phyloP scores from a whole-genome alignment of 2,329 filamentous ascomycete species.

The Alternaria sp. region DNA sequence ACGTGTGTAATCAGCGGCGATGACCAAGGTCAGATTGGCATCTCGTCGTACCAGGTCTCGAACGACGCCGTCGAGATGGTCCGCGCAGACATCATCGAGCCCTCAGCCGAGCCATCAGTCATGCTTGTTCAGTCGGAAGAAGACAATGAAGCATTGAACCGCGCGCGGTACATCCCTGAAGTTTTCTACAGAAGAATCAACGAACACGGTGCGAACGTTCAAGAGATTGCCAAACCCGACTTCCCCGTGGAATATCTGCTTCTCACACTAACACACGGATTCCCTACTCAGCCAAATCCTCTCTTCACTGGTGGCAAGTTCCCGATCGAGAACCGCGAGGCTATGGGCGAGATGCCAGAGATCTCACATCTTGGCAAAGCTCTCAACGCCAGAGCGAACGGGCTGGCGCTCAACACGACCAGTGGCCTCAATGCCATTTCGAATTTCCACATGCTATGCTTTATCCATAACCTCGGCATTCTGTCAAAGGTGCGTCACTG shows the following conservation, averaged over 20 bases:
- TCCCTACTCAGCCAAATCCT: constrained; percentile 80
- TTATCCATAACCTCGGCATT: constrained; percentile 79
- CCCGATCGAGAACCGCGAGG: constrained; percentile 88
- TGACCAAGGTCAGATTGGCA: constrained; percentile 82
- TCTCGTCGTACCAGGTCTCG: constrained; percentile 92
- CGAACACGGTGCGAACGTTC: constrained; percentile 94
- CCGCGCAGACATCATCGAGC: constrained; percentile 89
- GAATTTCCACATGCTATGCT: constrained; percentile 94
- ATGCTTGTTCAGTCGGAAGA: constrained; percentile 96
- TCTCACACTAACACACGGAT: constrained; percentile 94
- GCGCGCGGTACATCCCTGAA: constrained; percentile 90
- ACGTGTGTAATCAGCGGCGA: constrained; percentile 96
- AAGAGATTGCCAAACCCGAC: constrained; percentile 94
- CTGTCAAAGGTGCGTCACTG: constrained; percentile 75
- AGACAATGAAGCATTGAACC: constrained; percentile 74
- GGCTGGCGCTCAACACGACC: constrained; percentile 62
- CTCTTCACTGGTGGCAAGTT: constrained; percentile 77
- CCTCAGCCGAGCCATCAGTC: constrained; percentile 87
- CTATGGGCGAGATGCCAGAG: constrained; percentile 86
- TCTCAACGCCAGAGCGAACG: constrained; percentile 66
- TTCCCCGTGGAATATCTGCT: constrained; percentile 97
- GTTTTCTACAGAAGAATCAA: constrained; percentile 97
- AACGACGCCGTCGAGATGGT: constrained; percentile 98
- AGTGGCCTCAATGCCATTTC: constrained; percentile 74
- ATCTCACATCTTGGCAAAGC: constrained; percentile 70